phyloP scores from a whole-genome alignment of 495 filamentous ascomycete genomes.

The Elaphomyces granulatus region DNA sequence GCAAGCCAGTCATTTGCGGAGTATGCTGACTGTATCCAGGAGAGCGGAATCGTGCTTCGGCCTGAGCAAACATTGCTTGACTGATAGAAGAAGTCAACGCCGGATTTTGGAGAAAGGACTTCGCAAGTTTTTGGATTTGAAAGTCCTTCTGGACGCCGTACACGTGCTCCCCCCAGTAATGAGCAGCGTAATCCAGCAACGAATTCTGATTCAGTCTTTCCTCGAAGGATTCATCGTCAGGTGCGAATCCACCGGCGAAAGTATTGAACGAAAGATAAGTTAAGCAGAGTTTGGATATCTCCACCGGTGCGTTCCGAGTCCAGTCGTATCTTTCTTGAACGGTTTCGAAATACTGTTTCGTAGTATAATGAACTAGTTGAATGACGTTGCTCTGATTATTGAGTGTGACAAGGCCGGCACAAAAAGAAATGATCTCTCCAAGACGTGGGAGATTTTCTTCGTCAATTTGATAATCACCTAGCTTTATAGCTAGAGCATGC shows the following conservation, averaged over 20 bases:
- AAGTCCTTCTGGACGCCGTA: too few species aligned
- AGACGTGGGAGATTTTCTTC: conserved; percentile 23
- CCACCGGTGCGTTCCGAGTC: conserved; percentile 8
- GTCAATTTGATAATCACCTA: conserved; percentile 19
- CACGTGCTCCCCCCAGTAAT: conserved; percentile 19
- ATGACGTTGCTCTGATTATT: conserved; percentile 30
- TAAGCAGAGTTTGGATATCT: conserved; percentile 8
- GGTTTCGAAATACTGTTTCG: conserved; percentile 32
- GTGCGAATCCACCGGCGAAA: background rate
- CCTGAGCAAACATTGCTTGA: too few species aligned
- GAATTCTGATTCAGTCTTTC: conserved; percentile 7
- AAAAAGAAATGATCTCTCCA: conserved; percentile 29
- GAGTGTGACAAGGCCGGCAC: conserved; percentile 37
- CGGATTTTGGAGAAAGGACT: too few species aligned
- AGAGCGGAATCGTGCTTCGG: too few species aligned
- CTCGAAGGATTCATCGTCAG: conserved; percentile 2
- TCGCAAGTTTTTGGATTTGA: too few species aligned
- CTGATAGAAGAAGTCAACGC: too few species aligned
- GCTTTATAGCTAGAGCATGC: conserved; percentile 32
- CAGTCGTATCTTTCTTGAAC: conserved; percentile 9
- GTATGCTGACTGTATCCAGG: too few species aligned
- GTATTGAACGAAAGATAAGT: conserved; percentile 10
- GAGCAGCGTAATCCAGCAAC: conserved; percentile 20
- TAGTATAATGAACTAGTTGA: conserved; percentile 40
- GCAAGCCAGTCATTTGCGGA: too few species aligned